Base-by-base conservation (phyloP, 2,329 filamentous ascomycete genomes). In the Beauveria sp. region DNA sequence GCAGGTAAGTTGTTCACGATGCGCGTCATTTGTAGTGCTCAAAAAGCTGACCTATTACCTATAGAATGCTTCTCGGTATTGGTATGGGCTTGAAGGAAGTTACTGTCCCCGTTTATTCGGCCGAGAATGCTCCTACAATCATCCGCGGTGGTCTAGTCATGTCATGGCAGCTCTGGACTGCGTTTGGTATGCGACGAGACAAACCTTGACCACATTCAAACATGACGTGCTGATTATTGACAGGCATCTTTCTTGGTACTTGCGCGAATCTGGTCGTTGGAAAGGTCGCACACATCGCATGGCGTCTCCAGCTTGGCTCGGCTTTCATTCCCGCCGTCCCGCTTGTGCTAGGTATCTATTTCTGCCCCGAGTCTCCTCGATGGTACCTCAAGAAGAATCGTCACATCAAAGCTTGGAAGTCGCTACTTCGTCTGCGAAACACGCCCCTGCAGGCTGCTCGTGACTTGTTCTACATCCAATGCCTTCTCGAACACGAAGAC, bases 251-350 rank as follows among this genome's bases (percentile, higher is more conserved):
- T 70, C 75, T 89, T 22, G 88, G 87, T 10, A 85, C 82, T 59
- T 82, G 78, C 62, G 85, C 85, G 63, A 89, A 89, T 67, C 76
- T 89, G 34, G 83, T 80, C 4, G 83, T 89, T 47, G 84, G 83
- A 51, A 76, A 86, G 55, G 78, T 79, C 0, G 82, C 83, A n/a
- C 67, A 68, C 3, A 81, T 85, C 43, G 77, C 83, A 6, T 89
- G 86, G 87, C 76, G 86, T 44, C 73, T 88, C 26, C 84, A 87
- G 67, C 72, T 89, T 7, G 85, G 79, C 10, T 86, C 85, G 2
- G 84, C 87, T 2, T 84, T 88, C 55, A 80, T 88, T 41, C 86
- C 86, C 1, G 84, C 85, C 0, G 71, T 89, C 1, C 84, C 85
- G 8, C 74, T 89, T 5, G 69, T 86, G 10, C 18, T 84, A 0